Base-by-base conservation (phyloP, 1,284 basidiomycete species). In the Heterobasidion parviporum region DNA sequence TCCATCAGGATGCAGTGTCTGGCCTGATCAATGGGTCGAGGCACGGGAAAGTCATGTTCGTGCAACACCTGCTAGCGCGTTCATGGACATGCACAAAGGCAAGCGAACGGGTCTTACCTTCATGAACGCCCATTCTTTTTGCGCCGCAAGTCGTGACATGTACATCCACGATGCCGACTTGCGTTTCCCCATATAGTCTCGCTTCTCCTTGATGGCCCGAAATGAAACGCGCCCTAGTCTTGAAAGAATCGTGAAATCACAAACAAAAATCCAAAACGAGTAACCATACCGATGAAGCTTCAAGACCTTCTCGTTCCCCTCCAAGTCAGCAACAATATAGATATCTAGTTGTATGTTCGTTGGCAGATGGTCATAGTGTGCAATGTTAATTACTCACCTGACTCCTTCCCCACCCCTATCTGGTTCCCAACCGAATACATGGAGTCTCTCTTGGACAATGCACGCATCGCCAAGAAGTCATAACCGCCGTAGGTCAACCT, bases 141-240 rank as follows among this genome's bases (percentile, higher is more conserved):
- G 88, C 6, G 96, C 96, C 9, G 94, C 89, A 50, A 99, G 73
- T 33, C 96, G 83, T 54, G 93, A 96, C 92, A 99, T 94, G 74
- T 98, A 99, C 95, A 99, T 98, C 96, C 96, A 99, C 34, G 92
- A 96, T 0, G 95, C 95, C 38, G 89, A 93, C 72, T 94, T 94
- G 43, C 96, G 82, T 70, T 96, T 97, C 34, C 94, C 93, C 62
- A 99, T 78, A 70, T 99, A 99, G 69, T 99, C 97, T 61, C 96
- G 81, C 70, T 99, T 99, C 64, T 89, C 83, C 73, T 99, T 99
- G 74, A 99, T 95, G 0, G 93, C 87, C 53, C 96, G 86, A 74
- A 99, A 99, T 0, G 94, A 98, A 65, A 98, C 87, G 46, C 96
- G 88, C 32, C 96, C 96, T 36, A 99, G 81, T 49, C 96, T 95